Conservation (phyloP, 2,329 filamentous ascomycete species). For the Botrytis cinerea region DNA sequence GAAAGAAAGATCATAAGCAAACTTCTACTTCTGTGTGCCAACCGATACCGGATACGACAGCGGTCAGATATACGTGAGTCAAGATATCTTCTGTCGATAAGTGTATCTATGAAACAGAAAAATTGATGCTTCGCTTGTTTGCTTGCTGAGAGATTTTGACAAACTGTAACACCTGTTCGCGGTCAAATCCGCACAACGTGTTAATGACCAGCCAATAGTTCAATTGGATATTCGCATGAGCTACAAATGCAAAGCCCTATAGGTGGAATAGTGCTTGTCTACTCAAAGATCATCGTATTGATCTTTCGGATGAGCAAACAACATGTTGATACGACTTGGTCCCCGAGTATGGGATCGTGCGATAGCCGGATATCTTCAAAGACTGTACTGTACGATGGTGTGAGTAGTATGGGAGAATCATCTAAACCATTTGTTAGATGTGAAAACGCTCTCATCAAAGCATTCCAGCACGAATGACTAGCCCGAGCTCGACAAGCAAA, state of each 20-base stretch:
- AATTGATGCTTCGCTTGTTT: slow-evolving; percentile 10
- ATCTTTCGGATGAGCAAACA: slow-evolving; percentile 11
- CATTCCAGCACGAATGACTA: not conserved
- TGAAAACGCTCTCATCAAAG: no score
- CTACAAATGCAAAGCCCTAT: not conserved
- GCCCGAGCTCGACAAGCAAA: not conserved
- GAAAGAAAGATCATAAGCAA: not conserved
- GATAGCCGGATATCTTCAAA: not conserved
- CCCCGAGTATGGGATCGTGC: not conserved
- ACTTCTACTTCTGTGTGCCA: not conserved
- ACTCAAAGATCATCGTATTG: not conserved
- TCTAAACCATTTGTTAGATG: no score
- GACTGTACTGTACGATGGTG: not conserved
- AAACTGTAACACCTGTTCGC: slow-evolving; percentile 15
- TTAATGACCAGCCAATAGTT: slow-evolving; percentile 3
- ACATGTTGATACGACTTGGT: slow-evolving; percentile 10
- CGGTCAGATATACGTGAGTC: slow-evolving; percentile 8
- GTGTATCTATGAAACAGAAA: not conserved
- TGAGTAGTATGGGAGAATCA: not conserved
- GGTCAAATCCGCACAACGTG: not conserved
- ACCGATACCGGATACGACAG: slow-evolving; percentile 17
- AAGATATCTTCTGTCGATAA: slow-evolving; percentile 10
- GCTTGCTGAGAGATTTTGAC: slow-evolving; percentile 10
- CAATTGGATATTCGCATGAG: not conserved
- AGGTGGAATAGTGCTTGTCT: not conserved